Base-by-base conservation (phyloP, 1,284 basidiomycete species). In the Microbotryum violaceum region DNA sequence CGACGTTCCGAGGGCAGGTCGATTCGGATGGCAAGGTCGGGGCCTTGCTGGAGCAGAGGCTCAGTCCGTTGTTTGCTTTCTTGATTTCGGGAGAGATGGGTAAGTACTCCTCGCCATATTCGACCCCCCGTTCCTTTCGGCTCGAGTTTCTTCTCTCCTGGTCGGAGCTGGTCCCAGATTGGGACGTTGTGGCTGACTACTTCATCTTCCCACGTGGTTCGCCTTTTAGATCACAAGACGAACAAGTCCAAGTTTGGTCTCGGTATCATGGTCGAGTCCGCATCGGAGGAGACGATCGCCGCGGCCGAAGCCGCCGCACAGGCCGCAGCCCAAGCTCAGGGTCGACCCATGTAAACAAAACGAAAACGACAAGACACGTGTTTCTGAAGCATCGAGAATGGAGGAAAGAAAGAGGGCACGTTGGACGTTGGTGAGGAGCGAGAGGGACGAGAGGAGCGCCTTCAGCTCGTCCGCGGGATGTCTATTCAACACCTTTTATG, bases 1-100 rank as follows among this genome's bases (percentile, higher is more conserved):
- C 92, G 21, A 91, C 90, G 6, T 93, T 96, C 81, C 81, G 91
- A 67, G 91, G 89, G 58, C 93, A 97, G 77, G 72, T 96, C 44
- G 93, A 97, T 75, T 89, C 87, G 56, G 87, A 85, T 45, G 91
- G 92, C 61, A 98, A 98, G 78, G 87, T 98, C 54, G 89, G 91
- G 57, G 91, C 91, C 67, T 78, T 96, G 71, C 83, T 98, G 53
- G 96, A 99, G 78, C 94, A 97, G 76, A 83, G 92, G 61, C 89
- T 98, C 76, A 90, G 90, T 25, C 96, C 96, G 10, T 86, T 89
- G 14, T 97, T 99, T 74, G 85, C 90, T 6, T 93, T 99, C 82
- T 79, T 94, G 70, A 85, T 99, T 65, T 85, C 89, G 20, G 94
- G 96, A 18, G 94, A 98, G 81, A 92, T 99, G 69, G 96, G 98